Base-by-base conservation (phyloP, 1,284 basidiomycete species). In the Albatrellus sp. region DNA sequence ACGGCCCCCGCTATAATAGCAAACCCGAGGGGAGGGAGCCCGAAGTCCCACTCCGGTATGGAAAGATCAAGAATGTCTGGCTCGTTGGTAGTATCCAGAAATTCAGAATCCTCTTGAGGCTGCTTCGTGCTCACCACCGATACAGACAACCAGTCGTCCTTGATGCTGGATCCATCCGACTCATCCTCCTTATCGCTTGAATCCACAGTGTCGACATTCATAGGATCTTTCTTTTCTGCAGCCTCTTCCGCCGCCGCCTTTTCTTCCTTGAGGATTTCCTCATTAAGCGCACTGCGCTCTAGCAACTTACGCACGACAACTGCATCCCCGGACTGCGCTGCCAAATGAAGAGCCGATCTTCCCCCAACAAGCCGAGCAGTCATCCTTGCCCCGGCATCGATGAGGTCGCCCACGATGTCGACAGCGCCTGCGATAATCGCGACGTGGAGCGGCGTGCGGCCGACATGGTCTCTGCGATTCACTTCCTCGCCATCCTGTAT, bases 11-110 rank as follows among this genome's bases (percentile, higher is more conserved):
- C 69, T 3, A 73, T 52, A 34, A 75, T 64, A 2, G 70, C 75
- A 49, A 74, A 73, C 30, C 60, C 60, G n/a, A 78, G 61, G 5
- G 77, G 66, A 0, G 70, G 67, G 48, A 73, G 67, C 4, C 64
- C 63, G 45, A 70, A 65, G 54, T 78, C 76, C 77, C 76, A 80
- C 54, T 78, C 75, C 0, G 65, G 46, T 1, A 63, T 58, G 44
- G 76, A 65, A 49, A 77, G 54, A 37, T 75, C 69, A 24, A 78
- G 61, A 33, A 78, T 60, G 48, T 77, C 75, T 1, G 72, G 72
- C 34, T 36, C 34, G 34, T 12, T 17, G 34, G 34, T 17, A 12
- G n/a, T 36, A 17, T 36, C 11, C 34, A 14, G n/a, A 17, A 8
- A 17, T 2, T n/a, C 34, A 11, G n/a, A 12, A n/a, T n/a, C 34